phyloP scores from a whole-genome alignment of 2,329 filamentous ascomycete genomes.

The Fusarium napiforme region DNA sequence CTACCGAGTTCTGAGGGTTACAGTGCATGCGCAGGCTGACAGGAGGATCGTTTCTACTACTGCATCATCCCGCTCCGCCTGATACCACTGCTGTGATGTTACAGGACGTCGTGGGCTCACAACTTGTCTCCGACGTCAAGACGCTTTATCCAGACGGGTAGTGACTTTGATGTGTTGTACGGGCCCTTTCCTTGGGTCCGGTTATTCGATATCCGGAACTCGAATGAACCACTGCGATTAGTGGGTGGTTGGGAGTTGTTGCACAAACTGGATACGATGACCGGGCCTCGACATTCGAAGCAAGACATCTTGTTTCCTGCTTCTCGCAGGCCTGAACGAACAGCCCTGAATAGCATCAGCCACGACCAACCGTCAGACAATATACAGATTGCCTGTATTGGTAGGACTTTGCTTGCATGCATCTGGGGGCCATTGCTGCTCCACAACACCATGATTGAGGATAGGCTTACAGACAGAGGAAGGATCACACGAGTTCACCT shows the following conservation, averaged over 20 bases:
- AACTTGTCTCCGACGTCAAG: constrained; percentile 6
- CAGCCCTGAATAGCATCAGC: constrained; percentile 26
- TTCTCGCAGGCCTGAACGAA: constrained; percentile 15
- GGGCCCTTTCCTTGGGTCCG: not conserved
- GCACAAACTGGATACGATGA: constrained; percentile 31
- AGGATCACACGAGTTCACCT: constrained; percentile 8
- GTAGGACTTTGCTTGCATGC: constrained; percentile 29
- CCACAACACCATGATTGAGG: constrained; percentile 29
- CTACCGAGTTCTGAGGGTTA: constrained; percentile 8
- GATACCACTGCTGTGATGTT: constrained; percentile 9
- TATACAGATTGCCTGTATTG: constrained; percentile 15
- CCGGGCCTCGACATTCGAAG: not conserved
- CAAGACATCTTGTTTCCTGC: constrained; percentile 16
- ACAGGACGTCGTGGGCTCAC: not conserved
- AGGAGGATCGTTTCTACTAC: constrained; percentile 22
- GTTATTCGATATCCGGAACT: not conserved
- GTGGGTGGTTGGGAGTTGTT: constrained; percentile 7
- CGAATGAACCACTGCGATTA: not conserved
- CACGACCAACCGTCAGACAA: constrained; percentile 2
- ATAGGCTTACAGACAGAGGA: constrained; percentile 13
- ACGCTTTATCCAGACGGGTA: constrained; percentile 6
- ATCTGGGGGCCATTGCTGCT: constrained; percentile 21
- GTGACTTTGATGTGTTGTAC: constrained; percentile 8
- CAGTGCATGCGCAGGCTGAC: constrained; percentile 11
- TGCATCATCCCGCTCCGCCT: constrained; percentile 25